Base-by-base conservation (phyloP, 2,329 filamentous ascomycete species). In the Teratosphaeria pseudoeucalypti region DNA sequence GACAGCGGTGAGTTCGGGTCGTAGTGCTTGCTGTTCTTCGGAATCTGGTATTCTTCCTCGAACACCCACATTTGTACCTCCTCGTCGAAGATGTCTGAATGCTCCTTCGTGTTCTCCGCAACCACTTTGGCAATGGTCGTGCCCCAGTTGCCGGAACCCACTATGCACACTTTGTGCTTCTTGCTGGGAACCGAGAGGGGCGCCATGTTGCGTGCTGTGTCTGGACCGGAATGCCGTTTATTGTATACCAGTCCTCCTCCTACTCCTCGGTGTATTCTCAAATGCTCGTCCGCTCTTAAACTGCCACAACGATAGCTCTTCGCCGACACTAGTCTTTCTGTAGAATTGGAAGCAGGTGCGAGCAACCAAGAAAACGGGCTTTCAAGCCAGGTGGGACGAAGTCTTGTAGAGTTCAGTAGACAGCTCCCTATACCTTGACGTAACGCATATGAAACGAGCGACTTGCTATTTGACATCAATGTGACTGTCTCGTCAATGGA, bases 31-130 rank as follows among this genome's bases (percentile, higher is more conserved):
- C 89, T 92, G 64, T 82, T 81, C 68, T 86, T 81, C 12, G 88
- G 77, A 52, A 96, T 79, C 58, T 83, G 82, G 64, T 96, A 86
- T 27, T 95, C 84, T 75, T 99, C 94, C 76, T 99, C 94, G 72
- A 85, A 96, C 70, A 99, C 95, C 94, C 94, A 99, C 94, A 99
- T 97, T 76, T 95, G 90, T 57, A 99, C 91, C 63, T 90, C 81
- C 73, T 87, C 79, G 71, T 97, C 89, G 72, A 97, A 99, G 53
- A 96, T 72, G 34, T 90, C 82, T 10, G 85, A 81, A 76, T 96
- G 81, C 64, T 82, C 85, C 63, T 82, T 84, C 43, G 90, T 88
- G 77, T 95, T 99, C 76, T 99, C 92, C 67, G 92, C 92, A 57
- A 96, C 84, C 63, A 99, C 95, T 78, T 99, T 99, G 73, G 92